Percentiles rank a stretch among this genome's conserved stretches.
Conservation (phyloP, 2,329 filamentous ascomycete genomes). For the Aspergillus pseudonomiae region DNA sequence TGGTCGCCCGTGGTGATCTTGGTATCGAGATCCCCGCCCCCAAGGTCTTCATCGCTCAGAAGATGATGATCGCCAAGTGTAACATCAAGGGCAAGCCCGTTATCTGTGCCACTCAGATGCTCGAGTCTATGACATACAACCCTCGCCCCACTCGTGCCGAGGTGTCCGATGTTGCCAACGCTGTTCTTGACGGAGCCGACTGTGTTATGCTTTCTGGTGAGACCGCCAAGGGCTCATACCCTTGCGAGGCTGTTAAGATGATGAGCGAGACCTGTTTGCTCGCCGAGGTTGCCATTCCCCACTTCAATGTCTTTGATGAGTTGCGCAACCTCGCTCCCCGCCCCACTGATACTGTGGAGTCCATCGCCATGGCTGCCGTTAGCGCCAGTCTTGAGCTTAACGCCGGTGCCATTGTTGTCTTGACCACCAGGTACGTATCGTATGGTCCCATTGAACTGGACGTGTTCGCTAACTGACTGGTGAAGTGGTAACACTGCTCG, state of each 20-base stretch:
- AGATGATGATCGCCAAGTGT: constrained; percentile 99
- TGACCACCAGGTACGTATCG: constrained; percentile 75
- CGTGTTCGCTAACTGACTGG: constrained; percentile 24
- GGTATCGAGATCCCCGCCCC: constrained; percentile 98
- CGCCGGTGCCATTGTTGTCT: constrained; percentile 90
- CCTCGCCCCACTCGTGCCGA: constrained; percentile 96
- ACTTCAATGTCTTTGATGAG: constrained; percentile 96
- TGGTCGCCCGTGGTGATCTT: constrained; percentile 97
- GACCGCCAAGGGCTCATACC: constrained; percentile 97
- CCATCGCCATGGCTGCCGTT: constrained; percentile 95
- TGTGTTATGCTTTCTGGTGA: constrained; percentile 99
- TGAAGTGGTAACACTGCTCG: constrained; percentile 84
- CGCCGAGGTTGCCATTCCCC: constrained; percentile 95
- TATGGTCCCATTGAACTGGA: background rate
- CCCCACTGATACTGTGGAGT: constrained; percentile 86
- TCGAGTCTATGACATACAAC: constrained; percentile 99
- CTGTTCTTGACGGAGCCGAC: constrained; percentile 95
- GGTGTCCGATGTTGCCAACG: constrained; percentile 98
- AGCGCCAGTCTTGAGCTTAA: constrained; percentile 94
- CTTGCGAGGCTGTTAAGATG: constrained; percentile 87
- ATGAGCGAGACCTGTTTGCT: constrained; percentile 98
- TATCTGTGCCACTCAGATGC: constrained; percentile 99
- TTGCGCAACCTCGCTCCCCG: constrained; percentile 80
- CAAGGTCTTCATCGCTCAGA: constrained; percentile 98
- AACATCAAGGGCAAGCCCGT: constrained; percentile 98